A percentile compares a stretch with the other conserved stretches of the same genome.
Conservation (phyloP, 2,329 filamentous ascomycete genomes). For the Talaromyces islandicus region DNA sequence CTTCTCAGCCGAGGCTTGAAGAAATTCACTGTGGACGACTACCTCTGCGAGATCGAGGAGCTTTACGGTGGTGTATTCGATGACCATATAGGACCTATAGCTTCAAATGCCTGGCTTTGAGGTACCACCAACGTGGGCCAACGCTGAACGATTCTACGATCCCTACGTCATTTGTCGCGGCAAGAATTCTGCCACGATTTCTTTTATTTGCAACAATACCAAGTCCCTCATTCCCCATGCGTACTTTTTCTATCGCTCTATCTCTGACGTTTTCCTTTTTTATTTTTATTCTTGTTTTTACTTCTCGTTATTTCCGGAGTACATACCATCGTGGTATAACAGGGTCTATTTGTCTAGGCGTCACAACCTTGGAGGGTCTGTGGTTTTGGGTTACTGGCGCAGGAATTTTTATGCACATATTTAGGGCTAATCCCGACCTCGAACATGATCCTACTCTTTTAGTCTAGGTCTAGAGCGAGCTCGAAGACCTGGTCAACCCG, state of each 20-base stretch:
- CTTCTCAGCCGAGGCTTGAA: constrained; percentile 64
- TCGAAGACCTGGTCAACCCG: neutral
- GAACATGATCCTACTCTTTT: neutral
- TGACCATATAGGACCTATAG: constrained; percentile 31
- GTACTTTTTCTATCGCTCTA: neutral
- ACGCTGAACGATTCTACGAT: neutral
- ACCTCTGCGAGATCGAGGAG: constrained; percentile 71
- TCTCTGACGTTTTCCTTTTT: too few species aligned
- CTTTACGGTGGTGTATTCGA: constrained; percentile 60
- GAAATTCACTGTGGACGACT: constrained; percentile 74
- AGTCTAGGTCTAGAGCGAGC: neutral
- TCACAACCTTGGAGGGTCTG: neutral
- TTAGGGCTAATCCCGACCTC: neutral
- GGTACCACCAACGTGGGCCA: neutral
- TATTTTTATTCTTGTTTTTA: neutral
- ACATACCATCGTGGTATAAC: constrained; percentile 7
- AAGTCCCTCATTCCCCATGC: neutral
- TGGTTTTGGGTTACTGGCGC: neutral
- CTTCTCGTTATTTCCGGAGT: constrained; percentile 5
- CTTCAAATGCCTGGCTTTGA: constrained; percentile 36
- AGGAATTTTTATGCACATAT: constrained; percentile 11
- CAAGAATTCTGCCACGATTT: neutral
- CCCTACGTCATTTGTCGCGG: neutral
- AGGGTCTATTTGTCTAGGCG: neutral
- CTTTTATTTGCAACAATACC: neutral